Evolutionary conservation across 78 protist genomes (phyloP).

Genomic region (Anaeramoeba flamelloides): DNA sequence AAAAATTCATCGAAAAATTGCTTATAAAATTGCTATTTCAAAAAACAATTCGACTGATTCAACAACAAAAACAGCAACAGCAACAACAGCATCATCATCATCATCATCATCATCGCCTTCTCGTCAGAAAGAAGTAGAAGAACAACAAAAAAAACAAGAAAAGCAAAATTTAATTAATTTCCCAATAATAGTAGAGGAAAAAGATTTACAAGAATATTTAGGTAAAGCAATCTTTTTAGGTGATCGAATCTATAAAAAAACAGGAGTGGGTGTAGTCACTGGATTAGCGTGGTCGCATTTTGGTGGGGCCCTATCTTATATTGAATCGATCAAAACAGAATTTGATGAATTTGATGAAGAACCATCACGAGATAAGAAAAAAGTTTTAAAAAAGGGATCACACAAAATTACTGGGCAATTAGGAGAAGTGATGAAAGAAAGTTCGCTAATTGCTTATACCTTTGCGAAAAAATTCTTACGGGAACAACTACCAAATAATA

Average conservation of each 20-base stretch:
- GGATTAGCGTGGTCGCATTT: background rate
- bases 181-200: too few relatives aligned
- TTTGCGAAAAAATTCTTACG: background rate
- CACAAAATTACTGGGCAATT: background rate
- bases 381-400: background rate
- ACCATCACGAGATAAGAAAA: background rate
- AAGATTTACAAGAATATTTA: background rate
- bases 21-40: slow-evolving; percentile 32
- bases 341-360: too few relatives aligned
- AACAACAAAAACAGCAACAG: background rate
- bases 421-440: background rate
- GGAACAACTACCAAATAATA: background rate
- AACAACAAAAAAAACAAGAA: too few relatives aligned
- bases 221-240: background rate
- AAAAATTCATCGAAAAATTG: slow-evolving; percentile 59
- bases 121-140: background rate
- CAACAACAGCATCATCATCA: background rate
- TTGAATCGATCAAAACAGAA: too few relatives aligned
- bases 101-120: background rate
- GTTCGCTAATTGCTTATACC: background rate
- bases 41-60: background rate
- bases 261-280: background rate
- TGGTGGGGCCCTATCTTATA: background rate
- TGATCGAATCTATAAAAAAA: background rate
- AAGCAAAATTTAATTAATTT: too few relatives aligned